Percentiles rank a stretch among this genome's conserved stretches.
Evolutionary conservation across 441 rosid genomes (phyloP).

Genomic region (Gossypium schwendimanii): DNA sequence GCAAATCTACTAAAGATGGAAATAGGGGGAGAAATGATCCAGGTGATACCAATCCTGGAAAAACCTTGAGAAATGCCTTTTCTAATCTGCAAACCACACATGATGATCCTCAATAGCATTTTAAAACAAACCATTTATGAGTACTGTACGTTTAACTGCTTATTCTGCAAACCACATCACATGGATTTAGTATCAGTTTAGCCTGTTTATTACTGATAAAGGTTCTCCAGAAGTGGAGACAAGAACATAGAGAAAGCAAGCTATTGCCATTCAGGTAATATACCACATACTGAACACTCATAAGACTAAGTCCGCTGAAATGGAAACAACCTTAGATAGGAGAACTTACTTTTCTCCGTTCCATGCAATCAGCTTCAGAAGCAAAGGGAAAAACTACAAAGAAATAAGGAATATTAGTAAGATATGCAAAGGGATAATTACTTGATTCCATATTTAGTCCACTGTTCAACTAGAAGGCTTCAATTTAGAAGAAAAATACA

Average conservation of each 20-base stretch:
- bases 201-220: not conserved
- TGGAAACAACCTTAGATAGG: not conserved
- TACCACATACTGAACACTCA: not conserved
- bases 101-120: not conserved
- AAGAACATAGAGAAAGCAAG: not conserved
- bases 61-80: constrained; percentile 63
- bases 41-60: constrained; percentile 74
- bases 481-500: not conserved
- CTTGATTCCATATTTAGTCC: constrained; percentile 1
- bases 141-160: not conserved
- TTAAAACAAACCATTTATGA: not conserved
- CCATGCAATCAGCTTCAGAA: constrained; percentile 93
- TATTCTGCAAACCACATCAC: not conserved
- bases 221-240: not conserved
- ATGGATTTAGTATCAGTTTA: not conserved
- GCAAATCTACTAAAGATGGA: constrained; percentile 83
- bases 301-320: not conserved
- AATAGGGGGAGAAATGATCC: constrained; percentile 91
- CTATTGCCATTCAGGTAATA: not conserved
- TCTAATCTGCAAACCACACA: constrained; percentile 53
- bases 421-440: constrained; percentile 9
- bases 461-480: constrained; percentile 13
- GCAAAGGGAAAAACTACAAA: constrained; percentile 87
- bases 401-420: constrained; percentile 15
- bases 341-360: constrained; percentile 78